Base-by-base conservation (phyloP, 352 stramenopile species). In the Globisporangium carolinianum region DNA sequence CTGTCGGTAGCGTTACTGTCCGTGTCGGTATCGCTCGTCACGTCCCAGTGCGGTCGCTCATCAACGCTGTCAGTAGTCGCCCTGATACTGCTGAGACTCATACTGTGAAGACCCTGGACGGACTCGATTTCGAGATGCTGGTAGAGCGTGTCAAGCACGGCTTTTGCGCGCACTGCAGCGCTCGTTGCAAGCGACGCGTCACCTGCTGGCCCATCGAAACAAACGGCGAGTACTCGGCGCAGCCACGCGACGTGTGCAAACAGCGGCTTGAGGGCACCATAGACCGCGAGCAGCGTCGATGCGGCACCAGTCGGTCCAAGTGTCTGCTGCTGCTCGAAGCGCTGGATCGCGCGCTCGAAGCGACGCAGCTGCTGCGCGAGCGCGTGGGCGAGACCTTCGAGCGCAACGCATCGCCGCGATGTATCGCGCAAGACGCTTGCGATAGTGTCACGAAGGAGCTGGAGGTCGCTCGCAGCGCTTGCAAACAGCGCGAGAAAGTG, bases 351-450 rank as follows among this genome's bases (percentile, higher is more conserved):
- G n/a, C 55, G 48, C 7, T 55, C 67, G 10, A 79, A 64, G 0
- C 18, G 51, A 10, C 46, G 50, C 11, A 84, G 4, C 12, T 83
- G 36, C 54, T 60, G 51, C 0, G 67, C 61, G 2, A 89, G n/a
- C 18, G 74, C 68, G n/a, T 72, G 70, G 3, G 75, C 71, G 10
- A 87, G 53, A 2, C 79, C 76, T 67, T 89, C 75, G 7, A 83
- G 55, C 5, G 67, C 70, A 36, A 43, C 53, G 32, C 70, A 68
- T 48, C 71, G 76, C 36, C 55, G 6, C 43, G 73, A 41, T 15
- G 56, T 45, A 10, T 62, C 43, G 43, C 36, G 39, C 5, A 9
- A 32, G 32, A 53, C 39, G 11, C 7, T 45, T 12, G 18, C 43
- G 9, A 59, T 32, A 38, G 84, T 42, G 52, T 86, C 68, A 42